Evolutionary conservation across 306 rosid genomes (phyloP), one percentile per base, ranked within the genome.

Genomic region (Casuarina glauca): DNA sequence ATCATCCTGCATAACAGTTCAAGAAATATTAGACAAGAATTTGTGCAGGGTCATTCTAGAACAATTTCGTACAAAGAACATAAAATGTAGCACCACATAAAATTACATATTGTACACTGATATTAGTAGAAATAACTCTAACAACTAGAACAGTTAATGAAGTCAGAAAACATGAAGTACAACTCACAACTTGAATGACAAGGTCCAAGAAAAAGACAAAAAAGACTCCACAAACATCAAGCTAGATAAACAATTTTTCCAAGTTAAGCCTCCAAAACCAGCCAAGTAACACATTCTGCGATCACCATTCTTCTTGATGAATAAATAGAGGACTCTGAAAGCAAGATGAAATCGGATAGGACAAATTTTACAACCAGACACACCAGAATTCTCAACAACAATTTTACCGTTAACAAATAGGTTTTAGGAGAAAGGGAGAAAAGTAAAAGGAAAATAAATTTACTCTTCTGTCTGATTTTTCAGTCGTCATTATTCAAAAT

Each of bases 1-100:
- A 88, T 42, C 15, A 61, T 81, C 90, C 98, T 92, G 97, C 90
- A 89, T 58, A 76, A 84, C 57, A 76, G 70, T 77, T 70, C 67
- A 76, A 49, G 61, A n/a, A 75, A 73, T 17, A 52, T 76, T 74
- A 82, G 69, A 79, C 58, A 63, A 13, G 41, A 49, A 60, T 6
- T 44, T n/a, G 69, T 38, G 55, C 45, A 63, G 39, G 68, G 51
- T 48, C 58, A 75, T 63, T 6, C 12, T 11, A 52, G 9, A 36
- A 36, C n/a, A 11, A 26, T 43, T 50, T 55, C 60, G 5, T n/a
- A 36, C 4, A 13, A 48, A 76, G 64, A 79, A 42, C 42, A 82
- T 54, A 39, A 39, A 66, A 82, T 26, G 51, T 48, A 52, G 17
- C n/a, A 62, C 69, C 45, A 36, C 69, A 13, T 36, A 41, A 66